Evolutionary conservation across 768 basidiomycete species (phyloP).

Genomic region (Gelatoporia subvermispora): DNA sequence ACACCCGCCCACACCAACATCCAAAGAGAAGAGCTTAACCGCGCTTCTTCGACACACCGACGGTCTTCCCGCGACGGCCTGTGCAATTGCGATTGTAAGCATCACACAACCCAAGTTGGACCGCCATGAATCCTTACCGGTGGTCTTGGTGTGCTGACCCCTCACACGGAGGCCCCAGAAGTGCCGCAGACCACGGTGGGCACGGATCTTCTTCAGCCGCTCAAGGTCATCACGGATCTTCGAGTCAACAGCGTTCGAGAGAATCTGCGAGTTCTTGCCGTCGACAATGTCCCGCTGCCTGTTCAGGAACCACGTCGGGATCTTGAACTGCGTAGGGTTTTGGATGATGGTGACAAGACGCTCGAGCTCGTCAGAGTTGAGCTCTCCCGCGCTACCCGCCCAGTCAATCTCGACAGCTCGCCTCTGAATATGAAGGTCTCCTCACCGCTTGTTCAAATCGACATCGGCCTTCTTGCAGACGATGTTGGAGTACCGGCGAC

Average conservation of each 20-base stretch:
- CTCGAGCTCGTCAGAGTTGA: constrained; percentile 99
- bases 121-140: constrained; percentile 47
- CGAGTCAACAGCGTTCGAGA: constrained; percentile 96
- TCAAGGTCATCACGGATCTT: constrained; percentile 98
- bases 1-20: too few relatives aligned
- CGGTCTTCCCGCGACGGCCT: constrained; percentile 95
- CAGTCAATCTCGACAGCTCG: background rate
- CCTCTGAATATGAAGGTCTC: constrained; percentile 1
- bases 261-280: constrained; percentile 92
- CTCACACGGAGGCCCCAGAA: constrained; percentile 94
- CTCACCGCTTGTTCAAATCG: constrained; percentile 95
- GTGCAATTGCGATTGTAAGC: constrained; percentile 3
- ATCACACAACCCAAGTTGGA: background rate
- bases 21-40: constrained; percentile 31
- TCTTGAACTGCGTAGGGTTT: constrained; percentile 99
- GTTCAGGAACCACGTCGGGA: constrained; percentile 99
- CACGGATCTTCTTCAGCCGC: constrained; percentile 97
- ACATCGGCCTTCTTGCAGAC: constrained; percentile 99
- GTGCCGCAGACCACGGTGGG: constrained; percentile 90
- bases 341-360: constrained; percentile 99
- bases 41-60: constrained; percentile 93
- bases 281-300: constrained; percentile 98
- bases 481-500: constrained; percentile 95
- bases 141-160: constrained; percentile 99
- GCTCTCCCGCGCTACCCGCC: constrained; percentile 84